phyloP scores from a whole-genome alignment of 2,329 filamentous ascomycete genomes.

The Botrytis tulipae region DNA sequence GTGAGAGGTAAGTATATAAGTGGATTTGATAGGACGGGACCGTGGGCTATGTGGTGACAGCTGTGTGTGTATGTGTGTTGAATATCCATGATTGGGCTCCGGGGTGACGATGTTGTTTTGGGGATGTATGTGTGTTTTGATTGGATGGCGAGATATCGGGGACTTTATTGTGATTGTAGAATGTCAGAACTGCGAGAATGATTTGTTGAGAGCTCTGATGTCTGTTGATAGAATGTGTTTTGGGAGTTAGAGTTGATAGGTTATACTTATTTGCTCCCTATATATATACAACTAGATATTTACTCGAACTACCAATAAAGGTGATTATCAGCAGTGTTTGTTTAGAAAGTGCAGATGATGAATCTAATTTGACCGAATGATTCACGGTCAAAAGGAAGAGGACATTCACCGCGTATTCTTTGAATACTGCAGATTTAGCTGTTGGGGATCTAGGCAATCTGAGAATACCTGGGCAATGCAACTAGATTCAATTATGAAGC shows the following conservation, averaged over 20 bases:
- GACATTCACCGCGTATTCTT: background rate
- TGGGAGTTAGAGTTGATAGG: background rate
- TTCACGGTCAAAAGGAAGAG: background rate
- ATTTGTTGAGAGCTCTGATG: background rate
- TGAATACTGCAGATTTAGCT: background rate
- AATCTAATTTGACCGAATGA: background rate
- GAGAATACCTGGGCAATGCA: background rate
- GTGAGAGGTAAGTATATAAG: background rate
- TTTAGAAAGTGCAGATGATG: background rate
- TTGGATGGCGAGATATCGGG: background rate
- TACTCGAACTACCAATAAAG: background rate
- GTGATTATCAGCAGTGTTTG: background rate
- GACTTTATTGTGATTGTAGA: background rate
- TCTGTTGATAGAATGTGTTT: background rate
- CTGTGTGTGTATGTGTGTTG: slow-evolving; percentile 27
- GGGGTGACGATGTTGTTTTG: background rate
- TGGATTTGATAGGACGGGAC: slow-evolving; percentile 17
- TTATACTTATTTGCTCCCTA: background rate
- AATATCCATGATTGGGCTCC: slow-evolving; percentile 15
- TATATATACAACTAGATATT: background rate
- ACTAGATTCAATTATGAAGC: background rate
- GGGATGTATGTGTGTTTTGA: background rate
- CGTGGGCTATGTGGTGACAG: slow-evolving; percentile 26
- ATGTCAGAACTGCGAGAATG: background rate
- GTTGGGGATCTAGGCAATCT: background rate